Conservation (phyloP, 2,329 filamentous ascomycete species). For the Raffaelea arxii region DNA sequence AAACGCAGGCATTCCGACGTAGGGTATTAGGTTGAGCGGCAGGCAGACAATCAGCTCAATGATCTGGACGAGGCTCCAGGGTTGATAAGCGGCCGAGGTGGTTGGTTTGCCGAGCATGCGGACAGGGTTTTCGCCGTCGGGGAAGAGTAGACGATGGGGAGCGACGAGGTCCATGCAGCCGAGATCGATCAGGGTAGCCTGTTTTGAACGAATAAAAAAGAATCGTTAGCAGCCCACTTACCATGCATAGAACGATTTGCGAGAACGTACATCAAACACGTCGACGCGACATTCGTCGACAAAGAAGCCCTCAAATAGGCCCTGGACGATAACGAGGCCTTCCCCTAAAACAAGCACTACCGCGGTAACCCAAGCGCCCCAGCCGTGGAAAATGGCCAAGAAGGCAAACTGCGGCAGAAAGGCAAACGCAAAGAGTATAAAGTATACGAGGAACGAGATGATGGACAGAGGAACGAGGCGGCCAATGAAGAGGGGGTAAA, state of each 20-base stretch:
- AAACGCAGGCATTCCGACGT: constrained; percentile 75
- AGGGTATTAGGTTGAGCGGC: constrained; percentile 80
- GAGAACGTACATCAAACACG: constrained; percentile 60
- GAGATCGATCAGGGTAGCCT: constrained; percentile 66
- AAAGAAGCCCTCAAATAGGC: constrained; percentile 70
- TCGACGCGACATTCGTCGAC: constrained; percentile 72
- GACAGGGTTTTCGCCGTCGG: constrained; percentile 61
- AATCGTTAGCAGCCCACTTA: too few relatives aligned
- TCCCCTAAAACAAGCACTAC: constrained; percentile 81
- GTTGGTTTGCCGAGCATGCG: constrained; percentile 77
- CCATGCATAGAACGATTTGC: too few relatives aligned
- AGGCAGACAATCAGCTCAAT: constrained; percentile 70
- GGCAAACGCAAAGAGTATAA: constrained; percentile 77
- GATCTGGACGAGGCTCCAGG: constrained; percentile 87
- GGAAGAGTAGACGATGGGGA: constrained; percentile 54
- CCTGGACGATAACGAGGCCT: constrained; percentile 59
- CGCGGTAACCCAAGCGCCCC: constrained; percentile 82
- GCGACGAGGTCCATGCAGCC: constrained; percentile 60
- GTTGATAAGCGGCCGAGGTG: constrained; percentile 66
- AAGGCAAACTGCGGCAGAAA: constrained; percentile 87
- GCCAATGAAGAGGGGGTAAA: constrained; percentile 71
- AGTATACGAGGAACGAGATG: constrained; percentile 72
- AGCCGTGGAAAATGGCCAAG: constrained; percentile 78
- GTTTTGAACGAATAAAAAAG: background rate
- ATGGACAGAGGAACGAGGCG: constrained; percentile 73